A percentile compares a stretch with the other conserved stretches of the same genome.
These are phyloP conservation scores for Pilaira anomala DNA, from an alignment of 192 early-diverging fungal species.

Conservation along the genomic window DNA sequence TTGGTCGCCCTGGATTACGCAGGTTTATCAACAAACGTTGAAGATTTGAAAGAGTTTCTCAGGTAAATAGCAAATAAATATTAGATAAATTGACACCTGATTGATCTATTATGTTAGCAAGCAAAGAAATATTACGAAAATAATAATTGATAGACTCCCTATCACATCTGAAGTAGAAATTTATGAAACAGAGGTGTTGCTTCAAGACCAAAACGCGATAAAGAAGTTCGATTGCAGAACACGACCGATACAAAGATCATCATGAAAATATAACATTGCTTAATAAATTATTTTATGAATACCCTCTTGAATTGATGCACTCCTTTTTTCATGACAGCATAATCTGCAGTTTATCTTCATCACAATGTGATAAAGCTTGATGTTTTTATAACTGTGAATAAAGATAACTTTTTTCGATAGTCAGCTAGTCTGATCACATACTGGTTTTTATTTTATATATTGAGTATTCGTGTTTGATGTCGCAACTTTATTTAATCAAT, in stretches of 20 bases:
- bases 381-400: slow-evolving; percentile 15
- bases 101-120: slow-evolving; percentile 16
- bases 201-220: slow-evolving; percentile 8
- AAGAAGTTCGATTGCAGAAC: slow-evolving; percentile 15
- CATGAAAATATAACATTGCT: slow-evolving; percentile 6
- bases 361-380: slow-evolving; percentile 13
- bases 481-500: slow-evolving; percentile 4
- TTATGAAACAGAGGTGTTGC: slow-evolving; percentile 1
- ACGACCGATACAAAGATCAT: slow-evolving; percentile 14
- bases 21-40: slow-evolving; percentile 13
- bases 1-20: slow-evolving; percentile 16
- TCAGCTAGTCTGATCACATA: slow-evolving; percentile 11
- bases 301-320: slow-evolving; percentile 1
- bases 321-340: slow-evolving; percentile 3
- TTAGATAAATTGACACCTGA: slow-evolving; percentile 14
- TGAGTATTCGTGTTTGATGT: slow-evolving; percentile 4
- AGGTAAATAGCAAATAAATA: slow-evolving; percentile 20
- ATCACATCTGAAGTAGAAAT: slow-evolving; percentile 15
- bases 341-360: slow-evolving; percentile 10
- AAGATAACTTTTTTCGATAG: slow-evolving; percentile 8
- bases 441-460: slow-evolving; percentile 11
- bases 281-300: slow-evolving; percentile 8
- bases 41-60: slow-evolving; percentile 14
- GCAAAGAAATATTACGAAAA: slow-evolving; percentile 12
- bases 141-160: slow-evolving; percentile 18